Percentiles rank a stretch among this genome's conserved stretches.
These are phyloP conservation scores for Dissophora globulifera DNA, from an alignment of 192 early-diverging fungal species.

Conservation along the genomic window DNA sequence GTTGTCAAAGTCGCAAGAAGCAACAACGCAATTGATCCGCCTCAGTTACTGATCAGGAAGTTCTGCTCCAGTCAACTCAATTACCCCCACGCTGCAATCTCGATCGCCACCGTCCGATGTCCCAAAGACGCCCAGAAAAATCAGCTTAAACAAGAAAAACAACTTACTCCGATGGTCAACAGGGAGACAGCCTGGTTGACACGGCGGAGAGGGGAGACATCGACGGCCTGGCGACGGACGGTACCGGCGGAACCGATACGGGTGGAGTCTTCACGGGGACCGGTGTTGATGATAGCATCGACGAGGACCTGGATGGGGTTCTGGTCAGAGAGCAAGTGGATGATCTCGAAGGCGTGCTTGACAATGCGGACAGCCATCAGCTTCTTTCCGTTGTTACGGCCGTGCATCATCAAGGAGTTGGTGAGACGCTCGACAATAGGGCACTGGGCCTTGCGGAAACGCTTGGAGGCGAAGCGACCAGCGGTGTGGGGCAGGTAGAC, in stretches of 20 bases:
- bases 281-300: conserved; percentile 99
- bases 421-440: conserved; percentile 98
- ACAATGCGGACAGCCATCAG: conserved; percentile 98
- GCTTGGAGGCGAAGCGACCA: conserved; percentile 95
- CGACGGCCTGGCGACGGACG: conserved; percentile 99
- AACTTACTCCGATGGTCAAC: conserved; percentile 90
- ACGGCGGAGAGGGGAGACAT: conserved; percentile 97
- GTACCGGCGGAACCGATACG: conserved; percentile 97
- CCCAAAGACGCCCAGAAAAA: background rate
- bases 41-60: too few species aligned
- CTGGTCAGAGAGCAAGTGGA: conserved; percentile 96
- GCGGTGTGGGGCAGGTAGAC: conserved; percentile 99
- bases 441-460: conserved; percentile 99
- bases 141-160: conserved; percentile 10
- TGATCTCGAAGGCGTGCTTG: conserved; percentile 99
- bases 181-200: conserved; percentile 97
- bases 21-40: too few species aligned
- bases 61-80: too few species aligned
- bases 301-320: conserved; percentile 99
- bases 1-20: too few species aligned
- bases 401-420: conserved; percentile 99
- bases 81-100: too few species aligned
- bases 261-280: conserved; percentile 98
- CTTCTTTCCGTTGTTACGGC: conserved; percentile 99
- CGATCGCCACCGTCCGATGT: background rate